Base-by-base conservation (phyloP, 768 basidiomycete genomes). In the Suillus ampliporus region DNA sequence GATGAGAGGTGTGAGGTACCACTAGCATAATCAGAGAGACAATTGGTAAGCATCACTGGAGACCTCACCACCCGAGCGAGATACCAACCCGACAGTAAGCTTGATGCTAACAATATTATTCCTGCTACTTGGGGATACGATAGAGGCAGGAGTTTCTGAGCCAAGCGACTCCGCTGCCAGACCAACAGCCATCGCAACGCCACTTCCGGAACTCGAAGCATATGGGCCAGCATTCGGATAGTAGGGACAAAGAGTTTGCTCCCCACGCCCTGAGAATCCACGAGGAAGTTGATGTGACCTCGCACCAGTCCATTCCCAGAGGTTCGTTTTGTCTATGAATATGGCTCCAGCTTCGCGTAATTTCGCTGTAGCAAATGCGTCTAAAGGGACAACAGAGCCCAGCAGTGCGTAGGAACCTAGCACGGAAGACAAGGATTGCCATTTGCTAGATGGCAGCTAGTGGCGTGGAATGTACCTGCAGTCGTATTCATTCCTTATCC, bases 1-100 rank as follows among this genome's bases (percentile, higher is more conserved):
- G 86, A 64, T 86, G 79, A 17, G 71, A 73, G 1, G 84, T 86
- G 28, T 85, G 84, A 4, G 87, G 87, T 13, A 87, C 76, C n/a
- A 87, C 86, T 86, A 60, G 9, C 46, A 15, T 38, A 11, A 15
- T 38, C 38, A 38, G 38, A 38, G 14, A 2, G 38, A 13, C 38
- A 15, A 38, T 13, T 38, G 38, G 13, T 14, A 38, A 38, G 4
- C 11, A 38, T 38, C n/a, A 1, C 5, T 47, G n/a, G 14, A 13
- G 54, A 21, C 0, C 68, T 57, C 61, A 77, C 77, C 79, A 58
- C 72, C 76, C 3, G 73, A 68, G 21, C 78, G 69, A 52, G 78
- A 77, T 14, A 78, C 79, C 3, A 80, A 68, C 17, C 80, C 81
- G 1, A 80, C 67, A 8, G 78, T 80, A 14, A 79, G 76, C 58